Evolutionary conservation across 129 eudicot genomes (phyloP), one percentile per base, ranked within the genome.

Genomic region (Pulicaria dysenterica): DNA sequence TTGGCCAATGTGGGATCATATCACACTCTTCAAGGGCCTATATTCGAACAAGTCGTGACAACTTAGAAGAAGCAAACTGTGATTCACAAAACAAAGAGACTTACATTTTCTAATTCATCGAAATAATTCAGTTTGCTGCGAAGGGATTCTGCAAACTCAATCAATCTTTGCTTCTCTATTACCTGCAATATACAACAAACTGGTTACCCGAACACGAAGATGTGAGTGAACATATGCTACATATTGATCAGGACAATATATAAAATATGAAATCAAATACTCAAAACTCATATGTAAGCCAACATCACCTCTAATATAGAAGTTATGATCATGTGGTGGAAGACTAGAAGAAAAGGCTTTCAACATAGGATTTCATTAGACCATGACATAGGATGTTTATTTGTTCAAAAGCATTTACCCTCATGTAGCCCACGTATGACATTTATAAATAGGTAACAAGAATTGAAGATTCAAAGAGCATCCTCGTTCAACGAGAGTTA

Each of bases 51-150:
- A 56, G 57, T 60, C 36, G 69, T 38, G 37, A 53, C 19, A 63
- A 31, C 66, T 55, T 41, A 69, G 45, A 62, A 10, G 49, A 77
- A 39, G 70, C 64, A 65, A 24, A 64, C 61, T 34, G 8, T 50
- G 56, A 66, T 59, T 44, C 60, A 16, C 24, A 61, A 44, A 15
- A 70, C 31, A 24, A 64, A 64, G n/a, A 53, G 71, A 87, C 83
- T 87, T 90, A 94, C 99, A 83, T 86, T 94, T 83, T 94, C 99
- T 83, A 94, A 81, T 77, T 90, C 97, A 70, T 94, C 99, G 69
- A 94, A 94, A 86, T 90, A 94, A 65, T 86, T 94, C 76, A 94
- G 96, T 83, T 90, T 94, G 56, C 76, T 83, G 67, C 92, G 99
- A 79, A 94, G 97, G 59, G 99, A 89, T 48, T 94, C 97, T 72